phyloP scores from a whole-genome alignment of 2,329 filamentous ascomycete genomes.

The Bretziella fagacearum region DNA sequence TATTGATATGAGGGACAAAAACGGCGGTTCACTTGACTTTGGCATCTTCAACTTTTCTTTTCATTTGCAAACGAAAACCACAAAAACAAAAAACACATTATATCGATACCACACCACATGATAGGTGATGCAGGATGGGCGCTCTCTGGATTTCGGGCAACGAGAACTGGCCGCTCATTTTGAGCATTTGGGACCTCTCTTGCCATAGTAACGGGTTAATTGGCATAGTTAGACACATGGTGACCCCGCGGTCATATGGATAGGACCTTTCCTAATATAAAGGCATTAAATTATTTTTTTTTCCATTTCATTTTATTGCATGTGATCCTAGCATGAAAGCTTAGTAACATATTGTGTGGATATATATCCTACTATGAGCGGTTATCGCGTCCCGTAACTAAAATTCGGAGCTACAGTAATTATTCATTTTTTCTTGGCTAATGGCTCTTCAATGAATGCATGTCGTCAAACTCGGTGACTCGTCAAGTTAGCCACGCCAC shows the following conservation, averaged over 20 bases:
- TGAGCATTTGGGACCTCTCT: background rate
- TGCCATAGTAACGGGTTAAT: background rate
- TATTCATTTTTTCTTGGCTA: no score
- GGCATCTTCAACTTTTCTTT: background rate
- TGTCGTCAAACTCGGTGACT: no score
- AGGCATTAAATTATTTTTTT: background rate
- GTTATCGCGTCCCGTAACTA: no score
- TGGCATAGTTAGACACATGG: background rate
- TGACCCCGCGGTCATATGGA: constrained; percentile 3
- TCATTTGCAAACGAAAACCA: background rate
- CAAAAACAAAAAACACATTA: background rate
- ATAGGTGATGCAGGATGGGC: background rate
- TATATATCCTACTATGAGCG: no score
- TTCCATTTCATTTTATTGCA: background rate
- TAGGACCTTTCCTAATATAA: background rate
- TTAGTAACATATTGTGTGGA: no score
- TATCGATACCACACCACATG: background rate
- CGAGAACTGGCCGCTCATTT: background rate
- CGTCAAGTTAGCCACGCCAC: no score
- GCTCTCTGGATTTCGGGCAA: background rate
- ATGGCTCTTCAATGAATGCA: no score
- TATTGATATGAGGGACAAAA: no score
- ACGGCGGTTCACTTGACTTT: no score
- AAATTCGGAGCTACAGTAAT: no score
- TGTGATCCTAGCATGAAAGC: no score